Base-by-base conservation (phyloP, 352 stramenopile genomes). In the Phytophthora hibernalis region DNA sequence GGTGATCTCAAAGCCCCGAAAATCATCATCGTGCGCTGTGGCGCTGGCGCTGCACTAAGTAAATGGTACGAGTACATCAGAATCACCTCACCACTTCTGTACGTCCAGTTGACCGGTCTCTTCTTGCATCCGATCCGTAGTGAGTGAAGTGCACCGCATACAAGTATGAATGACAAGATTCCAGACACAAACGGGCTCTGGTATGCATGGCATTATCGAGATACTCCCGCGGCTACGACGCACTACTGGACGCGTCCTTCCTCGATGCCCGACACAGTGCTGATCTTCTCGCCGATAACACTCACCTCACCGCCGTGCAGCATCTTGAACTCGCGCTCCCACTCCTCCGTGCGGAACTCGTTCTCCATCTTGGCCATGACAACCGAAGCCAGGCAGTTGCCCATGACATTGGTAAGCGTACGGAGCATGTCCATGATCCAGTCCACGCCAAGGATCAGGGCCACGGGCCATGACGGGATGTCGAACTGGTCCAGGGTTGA, bases 361-460 rank as follows among this genome's bases (percentile, higher is more conserved):
- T 81, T 79, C 68, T 89, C 80, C 26, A 85, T 60, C 58, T 89
- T 89, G 56, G 80, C 80, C 80, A 89, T 89, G n/a, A 85, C 69
- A 11, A 84, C 70, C 7, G 80, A 68, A 0, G 80, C 80, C 13
- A 89, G 50, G 24, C 77, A 86, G 67, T 89, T 89, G 24, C 80
- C 77, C 44, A 80, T 68, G 4, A 89, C 75, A 52, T 89, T 89
- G 16, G 71, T 83, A 50, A 86, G 66, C 15, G 80, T 85, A 13
- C 80, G 80, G 0, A 74, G 54, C 77, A 86, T 86, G 54, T 89
- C 80, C 70, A 83, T 83, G 68, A 89, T 63, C 80, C 80, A 89
- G 49, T 89, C 80, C 18, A 76, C 80, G 11, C 77, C 77, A 0
- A 89, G 59, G 51, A 89, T 83, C 0, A 89, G 70, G 12, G 77